Evolutionary conservation across 2,329 filamentous ascomycete genomes (phyloP), one percentile per base, ranked within the genome.

Genomic region (Macroventuria anomochaeta): DNA sequence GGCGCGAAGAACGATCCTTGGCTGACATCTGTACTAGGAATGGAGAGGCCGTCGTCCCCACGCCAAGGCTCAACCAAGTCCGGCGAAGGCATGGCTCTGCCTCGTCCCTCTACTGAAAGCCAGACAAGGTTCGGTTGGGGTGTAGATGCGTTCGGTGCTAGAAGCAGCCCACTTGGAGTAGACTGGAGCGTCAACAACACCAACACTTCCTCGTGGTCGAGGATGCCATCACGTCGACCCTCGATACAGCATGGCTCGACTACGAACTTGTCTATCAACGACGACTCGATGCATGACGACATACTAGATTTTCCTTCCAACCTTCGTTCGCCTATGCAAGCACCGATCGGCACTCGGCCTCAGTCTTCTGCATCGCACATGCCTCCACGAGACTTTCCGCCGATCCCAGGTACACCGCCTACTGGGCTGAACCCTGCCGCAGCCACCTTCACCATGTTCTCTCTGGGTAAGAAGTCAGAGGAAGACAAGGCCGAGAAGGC

Each of bases 301-400:
- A 79, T 71, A 65, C 75, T 67, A n/a, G 78, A 81, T 57, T 80
- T 77, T 46, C 76, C 74, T 34, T 80, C 77, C 34, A 77, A 80
- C 37, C 79, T 77, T 15, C 76, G 75, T 29, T 80, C 81, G 5
- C 81, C 83, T 23, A 77, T 83, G 2, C 83, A 86, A 55, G 84
- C 83, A 3, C 85, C 85, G 0, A 97, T 97, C 61, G 93, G 93
- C 20, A 96, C 91, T 39, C 86, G 88, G 3, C 91, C 89, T 72
- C 72, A 83, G 66, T 79, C 80, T 39, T 79, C 80, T 67, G 78
- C 87, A 69, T 74, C 86, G 73, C 77, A 71, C 29, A 66, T 71
- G 57, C 65, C 66, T 17, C 59, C 62, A 2, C 46, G 41, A 4
- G 51, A 54, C 39, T 21, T 34, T 17, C 39, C 38, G 3, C 38